These are phyloP conservation scores for Heliamphora pulchella DNA, from an alignment of 179 eudicot genomes.

Conservation along the genomic window DNA sequence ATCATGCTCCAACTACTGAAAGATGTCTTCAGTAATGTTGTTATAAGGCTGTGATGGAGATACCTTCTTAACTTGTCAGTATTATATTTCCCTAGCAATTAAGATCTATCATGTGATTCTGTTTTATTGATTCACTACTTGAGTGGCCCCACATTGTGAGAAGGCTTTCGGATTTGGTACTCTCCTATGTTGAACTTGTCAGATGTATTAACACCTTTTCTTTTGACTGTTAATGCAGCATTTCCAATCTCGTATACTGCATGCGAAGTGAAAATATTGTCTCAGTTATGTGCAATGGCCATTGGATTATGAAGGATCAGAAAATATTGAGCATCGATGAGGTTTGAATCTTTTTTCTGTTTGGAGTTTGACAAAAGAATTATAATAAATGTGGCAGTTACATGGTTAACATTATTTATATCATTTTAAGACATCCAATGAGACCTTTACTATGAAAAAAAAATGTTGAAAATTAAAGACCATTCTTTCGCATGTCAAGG, in stretches of 20 bases:
- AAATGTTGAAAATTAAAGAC: not conserved
- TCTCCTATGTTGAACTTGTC: not conserved
- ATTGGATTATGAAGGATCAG: conserved; percentile 80
- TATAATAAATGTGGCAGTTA: not conserved
- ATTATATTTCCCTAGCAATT: too few relatives aligned
- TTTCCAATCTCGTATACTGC: conserved; percentile 73
- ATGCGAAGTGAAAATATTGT: conserved; percentile 80
- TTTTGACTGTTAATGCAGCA: conserved; percentile 42
- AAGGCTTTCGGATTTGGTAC: not conserved
- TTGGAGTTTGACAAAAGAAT: not conserved
- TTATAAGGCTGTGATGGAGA: too few relatives aligned
- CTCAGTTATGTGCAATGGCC: conserved; percentile 89
- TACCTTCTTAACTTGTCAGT: too few relatives aligned
- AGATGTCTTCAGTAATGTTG: too few relatives aligned
- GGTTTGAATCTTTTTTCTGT: conserved; percentile 31
- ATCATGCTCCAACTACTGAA: too few relatives aligned
- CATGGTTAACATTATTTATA: not conserved
- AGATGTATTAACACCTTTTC: not conserved
- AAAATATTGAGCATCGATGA: conserved; percentile 67
- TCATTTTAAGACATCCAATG: not conserved
- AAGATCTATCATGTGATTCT: not conserved
- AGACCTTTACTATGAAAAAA: not conserved
- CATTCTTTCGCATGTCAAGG: conserved; percentile 4
- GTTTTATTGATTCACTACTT: not conserved
- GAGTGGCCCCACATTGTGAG: too few relatives aligned